Percentiles rank a stretch among this genome's conserved stretches.
These are phyloP conservation scores for Cylindrodendrum hubeiense DNA, from an alignment of 2,329 filamentous ascomycete species.

Conservation along the genomic window DNA sequence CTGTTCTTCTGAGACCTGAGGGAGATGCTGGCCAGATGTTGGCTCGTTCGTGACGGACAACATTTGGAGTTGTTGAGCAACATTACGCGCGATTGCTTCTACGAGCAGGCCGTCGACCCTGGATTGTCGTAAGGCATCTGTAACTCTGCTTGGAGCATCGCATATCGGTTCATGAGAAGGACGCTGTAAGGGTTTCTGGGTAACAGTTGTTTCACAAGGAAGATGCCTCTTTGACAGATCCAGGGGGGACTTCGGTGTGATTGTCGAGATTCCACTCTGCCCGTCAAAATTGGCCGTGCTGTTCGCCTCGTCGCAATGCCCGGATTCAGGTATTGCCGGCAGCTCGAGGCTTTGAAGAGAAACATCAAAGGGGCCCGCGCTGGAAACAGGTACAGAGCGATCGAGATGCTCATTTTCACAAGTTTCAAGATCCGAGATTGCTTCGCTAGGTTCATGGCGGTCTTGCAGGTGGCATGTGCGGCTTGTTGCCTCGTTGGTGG, in stretches of 20 bases:
- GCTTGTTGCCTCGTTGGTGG: neutral
- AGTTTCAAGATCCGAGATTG: neutral
- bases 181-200: neutral
- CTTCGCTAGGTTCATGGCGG: neutral
- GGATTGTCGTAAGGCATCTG: slow-evolving; percentile 44
- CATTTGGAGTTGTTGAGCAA: slow-evolving; percentile 59
- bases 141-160: slow-evolving; percentile 27
- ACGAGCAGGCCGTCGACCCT: slow-evolving; percentile 55
- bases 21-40: neutral
- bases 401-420: neutral
- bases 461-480: neutral
- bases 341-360: neutral
- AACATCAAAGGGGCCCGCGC: neutral
- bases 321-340: neutral
- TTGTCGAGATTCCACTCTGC: neutral
- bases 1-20: neutral
- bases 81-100: slow-evolving; percentile 58
- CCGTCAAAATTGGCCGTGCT: neutral
- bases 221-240: neutral
- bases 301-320: neutral
- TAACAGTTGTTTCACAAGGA: neutral
- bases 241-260: too few relatives aligned
- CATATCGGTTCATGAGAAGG: slow-evolving; percentile 19
- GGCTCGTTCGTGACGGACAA: slow-evolving; percentile 46
- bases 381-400: neutral